Conservation (phyloP, 768 basidiomycete species). For the Termitomyces sp. region DNA sequence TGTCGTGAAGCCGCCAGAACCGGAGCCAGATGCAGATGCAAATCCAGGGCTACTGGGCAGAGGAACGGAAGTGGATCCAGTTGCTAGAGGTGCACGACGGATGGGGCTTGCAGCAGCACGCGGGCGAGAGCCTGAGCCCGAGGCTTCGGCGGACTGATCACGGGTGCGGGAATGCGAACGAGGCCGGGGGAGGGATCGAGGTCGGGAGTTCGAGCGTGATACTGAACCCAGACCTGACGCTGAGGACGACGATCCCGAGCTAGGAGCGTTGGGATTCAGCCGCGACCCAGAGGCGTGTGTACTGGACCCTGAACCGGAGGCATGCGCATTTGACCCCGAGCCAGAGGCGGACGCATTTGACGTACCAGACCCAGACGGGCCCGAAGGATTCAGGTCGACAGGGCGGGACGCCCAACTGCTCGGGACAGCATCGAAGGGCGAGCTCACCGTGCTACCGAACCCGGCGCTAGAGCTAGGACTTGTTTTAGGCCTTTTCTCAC, state of each 20-base stretch:
- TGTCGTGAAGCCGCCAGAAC: neutral
- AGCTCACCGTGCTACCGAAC: slow-evolving; percentile 2
- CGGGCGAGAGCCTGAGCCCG: neutral
- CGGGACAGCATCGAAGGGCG: slow-evolving; percentile 16
- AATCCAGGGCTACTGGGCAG: slow-evolving; percentile 1
- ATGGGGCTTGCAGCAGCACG: slow-evolving; percentile 4
- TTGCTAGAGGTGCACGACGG: slow-evolving; percentile 4
- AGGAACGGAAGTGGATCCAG: neutral
- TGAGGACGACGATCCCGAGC: neutral
- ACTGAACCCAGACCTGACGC: neutral
- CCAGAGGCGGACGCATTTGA: neutral
- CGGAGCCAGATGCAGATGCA: neutral
- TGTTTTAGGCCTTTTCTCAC: slow-evolving; percentile 22
- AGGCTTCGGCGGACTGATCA: neutral
- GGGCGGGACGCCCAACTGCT: slow-evolving; percentile 22
- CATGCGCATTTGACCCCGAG: neutral
- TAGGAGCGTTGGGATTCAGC: neutral
- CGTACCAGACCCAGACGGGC: slow-evolving; percentile 1
- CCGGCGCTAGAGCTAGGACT: slow-evolving; percentile 15
- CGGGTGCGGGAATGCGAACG: slow-evolving; percentile 19
- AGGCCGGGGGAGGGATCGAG: slow-evolving; percentile 4
- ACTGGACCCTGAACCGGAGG: neutral
- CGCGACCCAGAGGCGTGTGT: neutral
- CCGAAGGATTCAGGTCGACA: slow-evolving; percentile 19
- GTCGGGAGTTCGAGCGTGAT: neutral